phyloP scores from a whole-genome alignment of 2,329 filamentous ascomycete species.

The Chlorencoelia australis region DNA sequence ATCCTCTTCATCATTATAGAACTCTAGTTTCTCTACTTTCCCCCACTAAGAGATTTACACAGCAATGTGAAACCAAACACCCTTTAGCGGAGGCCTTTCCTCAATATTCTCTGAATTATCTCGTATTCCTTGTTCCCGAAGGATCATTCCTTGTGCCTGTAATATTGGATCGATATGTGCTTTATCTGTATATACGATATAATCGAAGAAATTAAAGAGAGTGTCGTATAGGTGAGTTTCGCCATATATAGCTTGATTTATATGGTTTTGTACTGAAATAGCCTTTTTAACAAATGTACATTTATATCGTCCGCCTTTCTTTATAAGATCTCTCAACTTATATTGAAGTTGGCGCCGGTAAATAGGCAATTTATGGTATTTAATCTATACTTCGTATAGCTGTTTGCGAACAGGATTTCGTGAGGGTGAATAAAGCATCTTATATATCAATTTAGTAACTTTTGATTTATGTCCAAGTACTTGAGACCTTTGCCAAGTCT shows the following conservation, averaged over 20 bases:
- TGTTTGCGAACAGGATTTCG: neutral
- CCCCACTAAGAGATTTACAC: slow-evolving; percentile 8
- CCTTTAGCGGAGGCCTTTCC: neutral
- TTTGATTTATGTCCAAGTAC: neutral
- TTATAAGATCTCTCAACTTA: slow-evolving; percentile 4
- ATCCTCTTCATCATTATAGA: slow-evolving; percentile 12
- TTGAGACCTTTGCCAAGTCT: neutral
- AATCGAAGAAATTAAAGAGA: slow-evolving; percentile 1
- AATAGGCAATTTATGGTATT: slow-evolving; percentile 2
- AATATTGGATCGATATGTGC: slow-evolving; percentile 6
- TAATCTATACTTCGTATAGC: slow-evolving; percentile 5
- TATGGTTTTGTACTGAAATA: slow-evolving; percentile 2
- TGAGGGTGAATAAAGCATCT: neutral
- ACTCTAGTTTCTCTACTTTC: slow-evolving; percentile 9
- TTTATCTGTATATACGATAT: slow-evolving; percentile 7
- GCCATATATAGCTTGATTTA: neutral
- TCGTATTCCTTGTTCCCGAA: slow-evolving; percentile 3
- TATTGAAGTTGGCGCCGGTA: neutral
- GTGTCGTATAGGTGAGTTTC: neutral
- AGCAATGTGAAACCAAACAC: slow-evolving; percentile 9
- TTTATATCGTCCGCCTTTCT: slow-evolving; percentile 4
- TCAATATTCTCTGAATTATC: slow-evolving; percentile 5
- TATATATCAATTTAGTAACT: neutral
- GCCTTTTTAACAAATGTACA: slow-evolving; percentile 6
- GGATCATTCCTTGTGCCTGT: neutral